phyloP scores from a whole-genome alignment of 306 rosid species.

The Inga laurina region DNA sequence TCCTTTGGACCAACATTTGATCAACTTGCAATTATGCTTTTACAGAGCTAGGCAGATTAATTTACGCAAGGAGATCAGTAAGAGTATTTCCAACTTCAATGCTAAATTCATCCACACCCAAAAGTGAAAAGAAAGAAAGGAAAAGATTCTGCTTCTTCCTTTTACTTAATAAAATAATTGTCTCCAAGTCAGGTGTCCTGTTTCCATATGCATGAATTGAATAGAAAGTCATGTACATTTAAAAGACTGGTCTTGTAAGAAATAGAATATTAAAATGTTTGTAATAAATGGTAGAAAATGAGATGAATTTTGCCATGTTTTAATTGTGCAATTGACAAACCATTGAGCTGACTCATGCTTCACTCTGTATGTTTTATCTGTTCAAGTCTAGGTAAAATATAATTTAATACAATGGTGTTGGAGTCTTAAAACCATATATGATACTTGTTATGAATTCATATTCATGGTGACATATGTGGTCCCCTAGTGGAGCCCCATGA shows the following conservation, averaged over 20 bases:
- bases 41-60: neutral
- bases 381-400: neutral
- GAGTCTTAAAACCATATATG: neutral
- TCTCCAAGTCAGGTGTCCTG: neutral
- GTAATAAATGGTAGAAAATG: constrained; percentile 10
- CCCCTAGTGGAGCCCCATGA: neutral
- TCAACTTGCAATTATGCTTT: neutral
- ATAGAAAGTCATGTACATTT: neutral
- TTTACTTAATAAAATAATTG: neutral
- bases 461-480: neutral
- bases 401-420: neutral
- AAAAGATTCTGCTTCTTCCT: neutral
- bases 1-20: neutral
- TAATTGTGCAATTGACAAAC: neutral
- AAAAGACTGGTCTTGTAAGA: neutral
- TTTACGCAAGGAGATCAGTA: neutral
- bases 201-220: constrained; percentile 11
- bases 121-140: constrained; percentile 2
- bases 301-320: neutral
- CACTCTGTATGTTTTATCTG: neutral
- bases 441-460: neutral
- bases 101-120: neutral
- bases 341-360: neutral
- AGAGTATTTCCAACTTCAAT: neutral
- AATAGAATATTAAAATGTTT: neutral